Percentiles rank a stretch among this genome's conserved stretches.
Conservation (phyloP, 257 asterid species). For the Fraxinus excelsior region DNA sequence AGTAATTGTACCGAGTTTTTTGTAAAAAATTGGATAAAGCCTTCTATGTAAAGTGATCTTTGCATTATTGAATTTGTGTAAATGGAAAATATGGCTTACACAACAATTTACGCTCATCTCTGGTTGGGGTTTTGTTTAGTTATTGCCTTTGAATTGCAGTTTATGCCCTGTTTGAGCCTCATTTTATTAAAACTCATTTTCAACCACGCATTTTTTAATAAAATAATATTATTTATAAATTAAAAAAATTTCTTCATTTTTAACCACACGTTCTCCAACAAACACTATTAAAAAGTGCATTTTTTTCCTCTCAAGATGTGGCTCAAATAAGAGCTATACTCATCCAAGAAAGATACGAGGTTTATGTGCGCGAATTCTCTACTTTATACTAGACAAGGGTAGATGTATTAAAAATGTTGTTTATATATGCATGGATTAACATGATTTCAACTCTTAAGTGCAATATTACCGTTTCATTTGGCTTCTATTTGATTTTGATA, state of each 20-base stretch:
- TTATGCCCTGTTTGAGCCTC: background rate
- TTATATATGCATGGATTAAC: no score
- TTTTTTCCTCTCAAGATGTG: no score
- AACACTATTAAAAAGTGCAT: no score
- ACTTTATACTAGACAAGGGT: background rate
- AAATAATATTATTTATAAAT: no score
- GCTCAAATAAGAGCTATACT: background rate
- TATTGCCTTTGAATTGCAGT: background rate
- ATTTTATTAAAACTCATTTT: no score
- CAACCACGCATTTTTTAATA: no score
- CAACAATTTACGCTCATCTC: constrained; percentile 28
- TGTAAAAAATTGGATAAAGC: background rate
- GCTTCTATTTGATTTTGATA: no score
- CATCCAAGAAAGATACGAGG: background rate
- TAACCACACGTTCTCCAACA: no score
- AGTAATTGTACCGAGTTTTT: background rate
- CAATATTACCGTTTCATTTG: no score
- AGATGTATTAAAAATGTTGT: background rate
- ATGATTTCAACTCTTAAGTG: no score
- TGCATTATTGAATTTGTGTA: constrained; percentile 15
- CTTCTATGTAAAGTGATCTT: constrained; percentile 16
- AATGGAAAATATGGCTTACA: constrained; percentile 20
- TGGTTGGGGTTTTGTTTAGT: no score
- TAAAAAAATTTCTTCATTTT: no score
- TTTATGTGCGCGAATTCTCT: background rate